phyloP scores from a whole-genome alignment of 83 land plant species.

The Diphasiastrum complanatum region DNA sequence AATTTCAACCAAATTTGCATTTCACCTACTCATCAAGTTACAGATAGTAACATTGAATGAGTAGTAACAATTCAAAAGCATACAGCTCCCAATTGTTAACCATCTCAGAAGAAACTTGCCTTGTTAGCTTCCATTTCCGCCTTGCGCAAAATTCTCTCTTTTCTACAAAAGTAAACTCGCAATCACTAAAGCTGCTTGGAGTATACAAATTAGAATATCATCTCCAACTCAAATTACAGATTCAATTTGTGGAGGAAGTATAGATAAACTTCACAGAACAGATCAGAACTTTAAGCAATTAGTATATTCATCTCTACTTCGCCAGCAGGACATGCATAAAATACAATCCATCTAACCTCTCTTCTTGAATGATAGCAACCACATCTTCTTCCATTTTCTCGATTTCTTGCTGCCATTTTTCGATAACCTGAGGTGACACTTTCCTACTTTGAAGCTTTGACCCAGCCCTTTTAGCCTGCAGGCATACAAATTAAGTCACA shows the following conservation, averaged over 20 bases:
- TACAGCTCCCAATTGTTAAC: too few relatives aligned
- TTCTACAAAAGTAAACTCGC: conserved; percentile 37
- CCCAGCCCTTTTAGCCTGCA: conserved; percentile 73
- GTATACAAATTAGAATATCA: background rate
- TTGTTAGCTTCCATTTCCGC: conserved; percentile 98
- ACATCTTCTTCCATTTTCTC: conserved; percentile 86
- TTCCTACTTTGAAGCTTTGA: conserved; percentile 69
- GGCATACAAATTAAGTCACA: background rate
- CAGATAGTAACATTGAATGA: too few relatives aligned
- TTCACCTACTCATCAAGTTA: too few relatives aligned
- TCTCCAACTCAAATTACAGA: too few relatives aligned
- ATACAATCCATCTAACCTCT: conserved; percentile 39
- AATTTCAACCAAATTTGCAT: too few relatives aligned
- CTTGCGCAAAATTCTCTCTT: conserved; percentile 75
- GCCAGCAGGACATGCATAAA: background rate
- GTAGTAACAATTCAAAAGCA: too few relatives aligned
- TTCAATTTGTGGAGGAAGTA: background rate
- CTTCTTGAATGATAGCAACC: conserved; percentile 57
- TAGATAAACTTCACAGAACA: background rate
- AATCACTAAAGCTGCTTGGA: background rate
- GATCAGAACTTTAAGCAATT: background rate
- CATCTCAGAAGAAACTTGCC: too few relatives aligned
- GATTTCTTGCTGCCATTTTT: conserved; percentile 64
- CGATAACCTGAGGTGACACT: conserved; percentile 66
- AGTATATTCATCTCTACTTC: background rate